Conservation (phyloP, 768 basidiomycete species). For the Gloeostereum incarnatum region DNA sequence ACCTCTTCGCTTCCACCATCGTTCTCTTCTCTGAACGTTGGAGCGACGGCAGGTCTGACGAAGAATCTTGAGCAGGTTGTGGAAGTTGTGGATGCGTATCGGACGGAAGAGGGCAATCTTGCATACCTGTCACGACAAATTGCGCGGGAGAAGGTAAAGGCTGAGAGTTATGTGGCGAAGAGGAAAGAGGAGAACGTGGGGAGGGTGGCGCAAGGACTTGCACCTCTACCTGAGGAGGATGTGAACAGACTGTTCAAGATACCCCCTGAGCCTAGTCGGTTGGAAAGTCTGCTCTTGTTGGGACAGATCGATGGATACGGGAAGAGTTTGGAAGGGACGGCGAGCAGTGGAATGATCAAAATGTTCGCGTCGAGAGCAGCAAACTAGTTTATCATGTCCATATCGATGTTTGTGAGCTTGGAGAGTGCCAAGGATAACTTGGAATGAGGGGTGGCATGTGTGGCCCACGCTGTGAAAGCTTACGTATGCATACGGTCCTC, state of each 20-base stretch:
- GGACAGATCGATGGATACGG: conserved; percentile 86
- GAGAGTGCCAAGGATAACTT: background rate
- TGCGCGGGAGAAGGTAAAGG: conserved; percentile 70
- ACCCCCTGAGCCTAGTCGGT: conserved; percentile 77
- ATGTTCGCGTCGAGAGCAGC: conserved; percentile 66
- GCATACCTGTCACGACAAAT: conserved; percentile 86
- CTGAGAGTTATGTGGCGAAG: conserved; percentile 74
- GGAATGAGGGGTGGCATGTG: background rate
- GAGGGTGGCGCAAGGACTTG: conserved; percentile 74
- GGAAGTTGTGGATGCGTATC: conserved; percentile 78
- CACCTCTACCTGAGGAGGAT: conserved; percentile 83
- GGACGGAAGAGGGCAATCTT: conserved; percentile 87
- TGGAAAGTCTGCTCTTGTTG: conserved; percentile 79
- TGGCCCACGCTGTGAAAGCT: background rate
- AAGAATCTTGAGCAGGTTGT: conserved; percentile 78
- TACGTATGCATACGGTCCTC: background rate
- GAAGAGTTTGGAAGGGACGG: conserved; percentile 60
- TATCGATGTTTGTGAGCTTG: too few species aligned
- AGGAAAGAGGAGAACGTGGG: conserved; percentile 82
- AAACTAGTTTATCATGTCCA: too few species aligned
- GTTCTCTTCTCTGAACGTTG: conserved; percentile 63
- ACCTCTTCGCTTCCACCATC: conserved; percentile 43
- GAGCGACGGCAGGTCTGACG: conserved; percentile 57
- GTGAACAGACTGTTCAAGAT: conserved; percentile 80
- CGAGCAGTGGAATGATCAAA: conserved; percentile 65